These are phyloP conservation scores for Ophioceras dolichostomum DNA, from an alignment of 2,329 filamentous ascomycete species.

Conservation along the genomic window DNA sequence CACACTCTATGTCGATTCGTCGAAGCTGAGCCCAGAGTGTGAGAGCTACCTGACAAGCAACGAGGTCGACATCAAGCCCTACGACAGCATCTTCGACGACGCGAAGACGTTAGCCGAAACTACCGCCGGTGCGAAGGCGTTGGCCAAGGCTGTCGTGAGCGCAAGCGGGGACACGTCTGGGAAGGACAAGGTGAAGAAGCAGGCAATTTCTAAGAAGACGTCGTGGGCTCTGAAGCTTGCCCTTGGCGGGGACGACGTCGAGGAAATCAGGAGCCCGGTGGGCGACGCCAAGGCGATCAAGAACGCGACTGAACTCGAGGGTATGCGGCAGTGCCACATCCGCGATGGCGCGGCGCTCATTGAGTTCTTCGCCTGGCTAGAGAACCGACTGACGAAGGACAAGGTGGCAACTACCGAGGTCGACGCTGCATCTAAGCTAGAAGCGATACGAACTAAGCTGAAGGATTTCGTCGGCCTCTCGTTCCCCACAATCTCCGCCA, in stretches of 20 bases:
- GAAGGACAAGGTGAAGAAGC: slow-evolving; percentile 41
- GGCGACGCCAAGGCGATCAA: slow-evolving; percentile 90
- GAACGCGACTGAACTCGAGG: slow-evolving; percentile 77
- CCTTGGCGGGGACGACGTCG: slow-evolving; percentile 76
- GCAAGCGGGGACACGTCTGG: slow-evolving; percentile 14
- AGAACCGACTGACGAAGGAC: slow-evolving; percentile 70
- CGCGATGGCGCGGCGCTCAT: slow-evolving; percentile 84
- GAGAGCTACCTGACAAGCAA: slow-evolving; percentile 57
- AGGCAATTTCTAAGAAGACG: slow-evolving; percentile 74
- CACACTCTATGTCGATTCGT: slow-evolving; percentile 73
- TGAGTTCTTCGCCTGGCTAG: slow-evolving; percentile 94
- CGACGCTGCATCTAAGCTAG: slow-evolving; percentile 80
- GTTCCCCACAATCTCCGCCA: slow-evolving; percentile 93
- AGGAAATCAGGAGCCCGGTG: slow-evolving; percentile 78
- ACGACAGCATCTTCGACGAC: slow-evolving; percentile 69
- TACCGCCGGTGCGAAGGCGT: slow-evolving; percentile 40
- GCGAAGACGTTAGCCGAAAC: slow-evolving; percentile 48
- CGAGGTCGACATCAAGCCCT: slow-evolving; percentile 66
- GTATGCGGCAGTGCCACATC: slow-evolving; percentile 90
- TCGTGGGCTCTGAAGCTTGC: slow-evolving; percentile 88
- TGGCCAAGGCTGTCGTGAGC: slow-evolving; percentile 30
- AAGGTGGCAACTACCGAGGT: slow-evolving; percentile 74
- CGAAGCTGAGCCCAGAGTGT: slow-evolving; percentile 60
- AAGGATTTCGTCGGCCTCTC: slow-evolving; percentile 79
- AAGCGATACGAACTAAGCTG: slow-evolving; percentile 55